These are phyloP conservation scores for Tuber borchii DNA, from an alignment of 495 filamentous ascomycete genomes.

Conservation along the genomic window DNA sequence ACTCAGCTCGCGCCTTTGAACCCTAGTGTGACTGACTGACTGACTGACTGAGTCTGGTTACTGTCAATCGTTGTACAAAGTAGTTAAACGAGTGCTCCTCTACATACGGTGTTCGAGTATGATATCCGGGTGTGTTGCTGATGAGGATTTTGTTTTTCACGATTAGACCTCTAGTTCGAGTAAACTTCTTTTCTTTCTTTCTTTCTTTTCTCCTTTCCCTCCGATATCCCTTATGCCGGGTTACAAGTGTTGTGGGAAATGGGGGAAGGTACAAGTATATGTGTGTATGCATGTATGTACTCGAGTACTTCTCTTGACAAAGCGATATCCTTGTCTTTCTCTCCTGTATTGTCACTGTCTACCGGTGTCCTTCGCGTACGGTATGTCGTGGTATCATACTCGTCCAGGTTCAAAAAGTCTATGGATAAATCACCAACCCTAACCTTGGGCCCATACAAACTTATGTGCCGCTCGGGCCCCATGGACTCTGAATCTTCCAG, in stretches of 20 bases:
- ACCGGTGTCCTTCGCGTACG: too few species aligned
- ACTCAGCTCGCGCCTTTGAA: too few species aligned
- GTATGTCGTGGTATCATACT: too few species aligned
- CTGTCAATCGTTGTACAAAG: conserved; percentile 2
- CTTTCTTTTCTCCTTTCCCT: background rate
- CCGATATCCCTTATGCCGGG: conserved; percentile 2
- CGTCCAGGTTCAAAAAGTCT: background rate
- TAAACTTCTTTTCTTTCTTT: background rate
- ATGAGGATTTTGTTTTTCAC: background rate
- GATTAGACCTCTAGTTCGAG: background rate
- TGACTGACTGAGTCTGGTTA: background rate
- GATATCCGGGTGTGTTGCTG: background rate
- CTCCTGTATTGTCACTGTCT: too few species aligned
- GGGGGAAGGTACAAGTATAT: background rate
- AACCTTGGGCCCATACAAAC: background rate
- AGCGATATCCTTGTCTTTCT: too few species aligned
- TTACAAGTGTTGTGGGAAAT: conserved; percentile 14
- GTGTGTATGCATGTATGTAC: background rate
- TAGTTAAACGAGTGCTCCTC: too few species aligned
- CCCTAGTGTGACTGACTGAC: too few species aligned
- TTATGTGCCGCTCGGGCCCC: background rate
- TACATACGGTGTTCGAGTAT: background rate
- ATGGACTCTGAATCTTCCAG: background rate
- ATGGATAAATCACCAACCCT: background rate
- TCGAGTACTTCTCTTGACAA: background rate